Evolutionary conservation across 2,329 filamentous ascomycete genomes (phyloP).

Genomic region (Ophiocordyceps sinensis): DNA sequence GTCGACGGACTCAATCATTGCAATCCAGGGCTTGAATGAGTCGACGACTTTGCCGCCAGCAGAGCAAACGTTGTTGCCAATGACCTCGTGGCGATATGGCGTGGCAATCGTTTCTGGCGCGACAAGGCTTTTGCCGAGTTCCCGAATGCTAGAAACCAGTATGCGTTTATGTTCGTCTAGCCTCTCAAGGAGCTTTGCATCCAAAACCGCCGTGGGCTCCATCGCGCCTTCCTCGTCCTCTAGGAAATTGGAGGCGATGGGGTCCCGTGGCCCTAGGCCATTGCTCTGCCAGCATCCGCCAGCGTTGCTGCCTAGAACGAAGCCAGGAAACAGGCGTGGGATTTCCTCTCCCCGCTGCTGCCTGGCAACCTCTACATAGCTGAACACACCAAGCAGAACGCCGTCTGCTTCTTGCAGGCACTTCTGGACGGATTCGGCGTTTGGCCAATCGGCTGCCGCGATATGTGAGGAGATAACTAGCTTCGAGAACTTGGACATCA

Average conservation of each 20-base stretch:
- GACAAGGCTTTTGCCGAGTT: conserved; percentile 71
- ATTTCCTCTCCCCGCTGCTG: conserved; percentile 90
- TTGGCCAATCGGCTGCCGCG: conserved; percentile 88
- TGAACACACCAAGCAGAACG: conserved; percentile 83
- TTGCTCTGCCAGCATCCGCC: conserved; percentile 84
- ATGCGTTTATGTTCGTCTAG: conserved; percentile 77
- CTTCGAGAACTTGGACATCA: conserved; percentile 99
- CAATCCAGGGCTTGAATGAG: conserved; percentile 78
- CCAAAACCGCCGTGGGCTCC: conserved; percentile 62
- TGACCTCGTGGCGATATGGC: conserved; percentile 58
- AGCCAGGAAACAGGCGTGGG: conserved; percentile 82
- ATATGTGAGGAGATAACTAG: conserved; percentile 96
- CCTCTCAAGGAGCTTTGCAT: conserved; percentile 63
- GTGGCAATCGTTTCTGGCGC: conserved; percentile 72
- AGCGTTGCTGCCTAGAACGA: conserved; percentile 69
- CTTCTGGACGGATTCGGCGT: conserved; percentile 85
- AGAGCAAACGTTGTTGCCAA: conserved; percentile 70
- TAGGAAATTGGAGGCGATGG: conserved; percentile 67
- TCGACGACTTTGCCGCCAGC: conserved; percentile 72
- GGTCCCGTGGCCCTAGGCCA: conserved; percentile 48
- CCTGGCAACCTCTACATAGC: conserved; percentile 88
- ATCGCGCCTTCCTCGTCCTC: conserved; percentile 62
- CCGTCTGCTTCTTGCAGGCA: conserved; percentile 96
- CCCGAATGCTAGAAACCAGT: conserved; percentile 72
- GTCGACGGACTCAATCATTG: conserved; percentile 83